These are phyloP conservation scores for Zostera marina DNA, from an alignment of 116 monocot genomes.

Conservation along the genomic window DNA sequence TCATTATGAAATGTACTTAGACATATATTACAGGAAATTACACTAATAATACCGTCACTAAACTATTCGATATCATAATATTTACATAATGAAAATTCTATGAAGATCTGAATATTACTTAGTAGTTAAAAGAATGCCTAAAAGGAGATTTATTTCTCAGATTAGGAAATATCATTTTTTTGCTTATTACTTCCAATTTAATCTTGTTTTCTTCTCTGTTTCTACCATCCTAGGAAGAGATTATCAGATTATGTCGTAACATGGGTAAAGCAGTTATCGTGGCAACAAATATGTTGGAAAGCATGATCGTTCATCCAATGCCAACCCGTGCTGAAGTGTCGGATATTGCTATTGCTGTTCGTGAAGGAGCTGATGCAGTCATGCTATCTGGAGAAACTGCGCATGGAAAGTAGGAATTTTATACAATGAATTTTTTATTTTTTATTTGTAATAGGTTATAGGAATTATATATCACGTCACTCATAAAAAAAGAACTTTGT, in stretches of 20 bases:
- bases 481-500: not conserved
- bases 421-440: not conserved
- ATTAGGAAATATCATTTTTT: not conserved
- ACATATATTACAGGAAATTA: too few relatives aligned
- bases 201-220: not conserved
- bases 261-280: slow-evolving; percentile 99
- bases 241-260: slow-evolving; percentile 81
- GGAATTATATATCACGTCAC: not conserved
- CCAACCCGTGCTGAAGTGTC: slow-evolving; percentile 98
- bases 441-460: not conserved
- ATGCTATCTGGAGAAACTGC: slow-evolving; percentile 99
- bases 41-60: too few relatives aligned
- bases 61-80: too few relatives aligned
- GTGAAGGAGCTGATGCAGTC: slow-evolving; percentile 92
- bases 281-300: slow-evolving; percentile 99
- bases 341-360: slow-evolving; percentile 99
- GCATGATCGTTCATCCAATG: slow-evolving; percentile 99
- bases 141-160: too few relatives aligned
- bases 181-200: not conserved
- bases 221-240: slow-evolving; percentile 61
- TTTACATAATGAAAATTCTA: too few relatives aligned
- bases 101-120: too few relatives aligned
- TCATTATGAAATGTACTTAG: too few relatives aligned
- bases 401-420: slow-evolving; percentile 77
- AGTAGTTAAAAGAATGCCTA: too few relatives aligned